Evolutionary conservation across 345 rosid species (phyloP).

Genomic region (Erodium maritimum): DNA sequence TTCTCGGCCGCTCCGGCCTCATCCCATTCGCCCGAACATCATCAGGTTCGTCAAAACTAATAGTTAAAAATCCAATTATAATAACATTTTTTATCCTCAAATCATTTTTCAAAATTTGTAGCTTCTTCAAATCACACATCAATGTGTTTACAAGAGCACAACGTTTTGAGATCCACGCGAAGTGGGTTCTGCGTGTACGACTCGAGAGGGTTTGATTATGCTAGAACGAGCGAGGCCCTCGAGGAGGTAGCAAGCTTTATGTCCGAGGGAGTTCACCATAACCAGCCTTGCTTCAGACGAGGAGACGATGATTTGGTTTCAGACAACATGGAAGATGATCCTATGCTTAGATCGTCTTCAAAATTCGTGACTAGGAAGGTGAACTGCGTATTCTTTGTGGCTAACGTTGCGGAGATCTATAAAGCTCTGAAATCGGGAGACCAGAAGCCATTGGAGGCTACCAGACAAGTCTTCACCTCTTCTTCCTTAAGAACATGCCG

Average conservation of each 20-base stretch:
- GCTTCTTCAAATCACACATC: constrained; percentile 18
- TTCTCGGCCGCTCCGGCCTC: constrained; percentile 45
- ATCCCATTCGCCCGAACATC: constrained; percentile 46
- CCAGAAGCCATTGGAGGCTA: constrained; percentile 30
- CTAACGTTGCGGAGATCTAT: constrained; percentile 32
- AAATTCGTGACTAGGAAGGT: constrained; percentile 37
- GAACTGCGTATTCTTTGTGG: constrained; percentile 41
- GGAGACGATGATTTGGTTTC: constrained; percentile 15
- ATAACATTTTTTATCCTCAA: not conserved
- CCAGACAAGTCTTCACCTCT: constrained; percentile 28
- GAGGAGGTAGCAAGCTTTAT: constrained; percentile 43
- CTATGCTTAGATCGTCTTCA: constrained; percentile 18
- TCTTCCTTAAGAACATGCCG: constrained; percentile 37
- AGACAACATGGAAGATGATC: constrained; percentile 14
- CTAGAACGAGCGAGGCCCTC: constrained; percentile 16
- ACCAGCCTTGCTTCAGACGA: constrained; percentile 31
- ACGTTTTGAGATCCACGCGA: constrained; percentile 36
- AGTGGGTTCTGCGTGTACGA: constrained; percentile 47
- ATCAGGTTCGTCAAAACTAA: constrained; percentile 15
- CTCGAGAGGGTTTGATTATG: constrained; percentile 39
- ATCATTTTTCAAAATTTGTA: too few species aligned
- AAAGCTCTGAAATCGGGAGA: constrained; percentile 31
- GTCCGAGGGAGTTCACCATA: constrained; percentile 44
- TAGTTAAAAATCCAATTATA: not conserved
- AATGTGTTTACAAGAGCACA: constrained; percentile 48